A percentile compares a stretch with the other conserved stretches of the same genome.
Evolutionary conservation across 2,329 filamentous ascomycete species (phyloP).

Genomic region (Colletotrichum lini): DNA sequence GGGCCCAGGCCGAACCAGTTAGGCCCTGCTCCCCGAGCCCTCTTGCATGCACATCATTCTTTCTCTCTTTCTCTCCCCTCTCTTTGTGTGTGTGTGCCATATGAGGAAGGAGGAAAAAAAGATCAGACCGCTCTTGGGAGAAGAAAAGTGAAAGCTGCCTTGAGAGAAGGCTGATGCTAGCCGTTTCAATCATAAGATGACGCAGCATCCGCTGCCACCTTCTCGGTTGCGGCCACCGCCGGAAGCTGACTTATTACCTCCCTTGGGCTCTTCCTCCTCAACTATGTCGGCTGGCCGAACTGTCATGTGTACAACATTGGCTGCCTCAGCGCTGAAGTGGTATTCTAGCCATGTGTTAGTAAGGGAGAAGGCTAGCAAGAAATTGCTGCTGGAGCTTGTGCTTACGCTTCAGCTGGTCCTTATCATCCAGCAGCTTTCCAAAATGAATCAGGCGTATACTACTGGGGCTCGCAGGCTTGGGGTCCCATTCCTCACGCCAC

Average conservation of each 20-base stretch:
- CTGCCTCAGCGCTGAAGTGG: conserved; percentile 79
- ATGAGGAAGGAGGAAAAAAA: background rate
- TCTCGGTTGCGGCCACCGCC: conserved; percentile 58
- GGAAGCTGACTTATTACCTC: conserved; percentile 67
- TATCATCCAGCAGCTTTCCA: conserved; percentile 91
- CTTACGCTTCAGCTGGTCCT: conserved; percentile 86
- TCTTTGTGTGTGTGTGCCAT: background rate
- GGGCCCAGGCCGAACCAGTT: background rate
- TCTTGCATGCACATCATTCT: conserved; percentile 33
- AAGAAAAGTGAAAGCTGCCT: background rate
- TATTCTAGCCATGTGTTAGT: conserved; percentile 71
- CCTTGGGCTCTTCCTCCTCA: conserved; percentile 82
- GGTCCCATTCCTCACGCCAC: conserved; percentile 94
- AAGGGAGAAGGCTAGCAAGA: background rate
- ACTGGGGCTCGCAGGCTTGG: conserved; percentile 86
- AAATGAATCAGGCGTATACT: conserved; percentile 94
- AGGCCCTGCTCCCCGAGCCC: conserved; percentile 11
- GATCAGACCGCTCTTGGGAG: conserved; percentile 29
- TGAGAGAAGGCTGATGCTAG: conserved; percentile 4
- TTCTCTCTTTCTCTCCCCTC: background rate
- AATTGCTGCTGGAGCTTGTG: conserved; percentile 39
- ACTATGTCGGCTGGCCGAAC: conserved; percentile 89
- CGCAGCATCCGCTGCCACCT: conserved; percentile 63
- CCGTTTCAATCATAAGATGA: conserved; percentile 61
- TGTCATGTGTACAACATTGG: conserved; percentile 96